These are phyloP conservation scores for Marasmius oreades DNA, from an alignment of 1,284 basidiomycete species.

Conservation along the genomic window DNA sequence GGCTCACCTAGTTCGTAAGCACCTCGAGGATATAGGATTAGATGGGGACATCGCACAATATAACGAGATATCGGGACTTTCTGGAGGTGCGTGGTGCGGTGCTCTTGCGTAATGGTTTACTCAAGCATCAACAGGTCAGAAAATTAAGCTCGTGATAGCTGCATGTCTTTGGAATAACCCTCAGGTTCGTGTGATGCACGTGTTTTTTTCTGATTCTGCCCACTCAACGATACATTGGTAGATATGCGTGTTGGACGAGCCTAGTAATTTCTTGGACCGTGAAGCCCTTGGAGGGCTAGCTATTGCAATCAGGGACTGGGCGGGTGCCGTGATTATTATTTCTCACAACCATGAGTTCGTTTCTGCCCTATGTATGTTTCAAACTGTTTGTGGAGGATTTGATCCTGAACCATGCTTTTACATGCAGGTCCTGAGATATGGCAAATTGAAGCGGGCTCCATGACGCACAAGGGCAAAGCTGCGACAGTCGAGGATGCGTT, in stretches of 20 bases:
- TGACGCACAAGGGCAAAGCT: slow-evolving; percentile 87
- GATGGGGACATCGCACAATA: slow-evolving; percentile 98
- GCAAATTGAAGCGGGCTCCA: slow-evolving; percentile 76
- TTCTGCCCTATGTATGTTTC: slow-evolving; percentile 71
- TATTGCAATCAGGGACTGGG: slow-evolving; percentile 95
- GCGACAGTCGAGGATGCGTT: slow-evolving; percentile 80
- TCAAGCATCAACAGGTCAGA: slow-evolving; percentile 61
- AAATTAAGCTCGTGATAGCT: slow-evolving; percentile 96
- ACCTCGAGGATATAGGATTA: slow-evolving; percentile 91
- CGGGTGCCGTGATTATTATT: slow-evolving; percentile 95
- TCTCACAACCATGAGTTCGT: slow-evolving; percentile 96
- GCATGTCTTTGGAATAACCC: slow-evolving; percentile 96
- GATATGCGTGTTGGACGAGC: slow-evolving; percentile 87
- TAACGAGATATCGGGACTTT: slow-evolving; percentile 90
- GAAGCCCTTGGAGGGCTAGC: slow-evolving; percentile 91
- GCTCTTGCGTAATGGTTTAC: slow-evolving; percentile 7
- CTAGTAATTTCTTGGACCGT: slow-evolving; percentile 95
- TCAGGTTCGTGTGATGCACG: slow-evolving; percentile 47
- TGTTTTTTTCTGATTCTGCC: slow-evolving; percentile 3
- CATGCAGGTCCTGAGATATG: slow-evolving; percentile 73
- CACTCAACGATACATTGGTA: slow-evolving; percentile 19
- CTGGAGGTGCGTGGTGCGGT: slow-evolving; percentile 56
- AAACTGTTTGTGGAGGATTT: slow-evolving; percentile 7
- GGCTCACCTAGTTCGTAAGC: slow-evolving; percentile 79
- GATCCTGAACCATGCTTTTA: slow-evolving; percentile 15